Evolutionary conservation across 352 stramenopile species (phyloP).

Genomic region (Phytophthora meadii): DNA sequence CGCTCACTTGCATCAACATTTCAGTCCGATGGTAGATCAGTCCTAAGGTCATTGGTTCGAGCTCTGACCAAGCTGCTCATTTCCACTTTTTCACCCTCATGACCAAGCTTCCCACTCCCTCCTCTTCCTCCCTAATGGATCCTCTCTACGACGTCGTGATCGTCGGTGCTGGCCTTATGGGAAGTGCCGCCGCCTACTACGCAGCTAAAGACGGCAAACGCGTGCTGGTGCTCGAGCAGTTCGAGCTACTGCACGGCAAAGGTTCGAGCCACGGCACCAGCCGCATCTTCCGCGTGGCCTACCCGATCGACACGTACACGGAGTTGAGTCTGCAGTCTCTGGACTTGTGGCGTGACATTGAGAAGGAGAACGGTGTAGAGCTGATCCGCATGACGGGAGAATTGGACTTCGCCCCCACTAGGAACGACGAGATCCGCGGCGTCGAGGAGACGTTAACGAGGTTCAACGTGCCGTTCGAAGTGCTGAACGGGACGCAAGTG

Average conservation of each 20-base stretch:
- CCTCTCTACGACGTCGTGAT: slow-evolving; percentile 55
- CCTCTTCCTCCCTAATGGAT: slow-evolving; percentile 22
- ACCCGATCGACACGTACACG: slow-evolving; percentile 77
- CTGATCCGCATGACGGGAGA: slow-evolving; percentile 72
- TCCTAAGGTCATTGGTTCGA: not conserved
- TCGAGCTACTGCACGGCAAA: slow-evolving; percentile 59
- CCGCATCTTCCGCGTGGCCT: slow-evolving; percentile 86
- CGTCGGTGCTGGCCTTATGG: slow-evolving; percentile 71
- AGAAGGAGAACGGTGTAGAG: slow-evolving; percentile 39
- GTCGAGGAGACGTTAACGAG: slow-evolving; percentile 40
- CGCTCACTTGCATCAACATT: slow-evolving; percentile 9
- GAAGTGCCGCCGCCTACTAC: slow-evolving; percentile 67
- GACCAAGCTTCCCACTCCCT: not conserved
- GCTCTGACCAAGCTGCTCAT: not conserved
- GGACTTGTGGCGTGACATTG: slow-evolving; percentile 63
- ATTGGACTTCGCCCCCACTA: slow-evolving; percentile 51
- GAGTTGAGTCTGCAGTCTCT: slow-evolving; percentile 69
- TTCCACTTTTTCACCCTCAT: not conserved
- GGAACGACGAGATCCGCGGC: slow-evolving; percentile 35
- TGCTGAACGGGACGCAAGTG: slow-evolving; percentile 49
- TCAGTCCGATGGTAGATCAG: too few species aligned
- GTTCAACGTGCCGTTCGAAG: slow-evolving; percentile 50
- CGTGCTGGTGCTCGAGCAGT: slow-evolving; percentile 82
- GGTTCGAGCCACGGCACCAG: slow-evolving; percentile 82
- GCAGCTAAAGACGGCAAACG: slow-evolving; percentile 47